Conservation (phyloP, 768 basidiomycete species). For the Clavaria fumosa region DNA sequence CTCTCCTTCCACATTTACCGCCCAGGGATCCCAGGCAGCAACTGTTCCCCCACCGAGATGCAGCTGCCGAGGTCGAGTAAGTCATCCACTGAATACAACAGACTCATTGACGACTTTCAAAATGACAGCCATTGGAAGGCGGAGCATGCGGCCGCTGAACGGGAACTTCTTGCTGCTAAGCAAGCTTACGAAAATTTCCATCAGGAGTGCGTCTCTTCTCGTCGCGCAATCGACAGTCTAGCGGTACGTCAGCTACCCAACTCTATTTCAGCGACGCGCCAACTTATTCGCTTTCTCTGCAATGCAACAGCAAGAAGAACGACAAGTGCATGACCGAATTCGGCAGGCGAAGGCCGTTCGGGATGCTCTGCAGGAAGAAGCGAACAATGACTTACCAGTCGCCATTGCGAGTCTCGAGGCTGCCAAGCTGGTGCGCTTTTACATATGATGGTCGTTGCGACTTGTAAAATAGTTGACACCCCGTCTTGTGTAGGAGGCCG, state of each 20-base stretch:
- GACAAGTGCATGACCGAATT: slow-evolving; percentile 14
- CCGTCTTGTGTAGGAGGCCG: no score
- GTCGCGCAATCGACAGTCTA: slow-evolving; percentile 18
- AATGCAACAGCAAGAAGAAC: slow-evolving; percentile 18
- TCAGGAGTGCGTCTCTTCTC: slow-evolving; percentile 6
- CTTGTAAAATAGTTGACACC: slow-evolving; percentile 1
- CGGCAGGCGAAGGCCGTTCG: slow-evolving; percentile 22
- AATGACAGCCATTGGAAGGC: slow-evolving; percentile 26
- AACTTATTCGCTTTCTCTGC: slow-evolving; percentile 1
- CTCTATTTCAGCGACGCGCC: neutral
- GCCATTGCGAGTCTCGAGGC: slow-evolving; percentile 41
- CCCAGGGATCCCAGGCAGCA: slow-evolving; percentile 26
- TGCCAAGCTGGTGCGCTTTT: slow-evolving; percentile 32
- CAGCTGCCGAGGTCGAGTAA: slow-evolving; percentile 32
- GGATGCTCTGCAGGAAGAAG: slow-evolving; percentile 35
- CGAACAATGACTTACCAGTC: slow-evolving; percentile 55
- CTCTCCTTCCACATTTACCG: slow-evolving; percentile 18
- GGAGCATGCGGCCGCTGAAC: slow-evolving; percentile 24
- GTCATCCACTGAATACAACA: slow-evolving; percentile 6
- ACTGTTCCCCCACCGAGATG: slow-evolving; percentile 39
- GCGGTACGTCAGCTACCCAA: slow-evolving; percentile 7
- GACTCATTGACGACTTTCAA: neutral
- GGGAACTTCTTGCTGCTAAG: slow-evolving; percentile 19
- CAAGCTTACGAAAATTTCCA: slow-evolving; percentile 7
- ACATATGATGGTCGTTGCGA: neutral